Evolutionary conservation across 768 basidiomycete species (phyloP).

Genomic region (Boletellus ananiceps): DNA sequence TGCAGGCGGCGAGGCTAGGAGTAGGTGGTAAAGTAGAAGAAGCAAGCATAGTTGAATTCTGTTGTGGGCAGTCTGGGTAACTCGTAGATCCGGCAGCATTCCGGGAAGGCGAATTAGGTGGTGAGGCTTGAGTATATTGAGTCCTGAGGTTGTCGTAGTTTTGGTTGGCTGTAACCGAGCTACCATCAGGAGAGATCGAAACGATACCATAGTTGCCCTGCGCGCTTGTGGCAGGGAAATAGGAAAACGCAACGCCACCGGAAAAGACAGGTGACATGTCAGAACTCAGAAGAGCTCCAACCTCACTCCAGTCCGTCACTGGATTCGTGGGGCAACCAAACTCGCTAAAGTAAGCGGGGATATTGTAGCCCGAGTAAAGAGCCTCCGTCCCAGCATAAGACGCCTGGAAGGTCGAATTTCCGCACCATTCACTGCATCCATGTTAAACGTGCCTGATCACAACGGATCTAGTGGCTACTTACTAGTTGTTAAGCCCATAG

Average conservation of each 20-base stretch:
- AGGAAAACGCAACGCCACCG: slow-evolving; percentile 85
- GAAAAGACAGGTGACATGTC: slow-evolving; percentile 80
- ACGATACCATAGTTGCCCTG: slow-evolving; percentile 84
- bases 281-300: slow-evolving; percentile 62
- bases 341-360: slow-evolving; percentile 88
- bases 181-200: slow-evolving; percentile 61
- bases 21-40: slow-evolving; percentile 75
- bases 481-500: slow-evolving; percentile 88
- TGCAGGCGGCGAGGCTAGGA: slow-evolving; percentile 75
- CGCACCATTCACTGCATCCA: slow-evolving; percentile 73
- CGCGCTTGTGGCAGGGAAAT: slow-evolving; percentile 77
- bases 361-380: slow-evolving; percentile 60
- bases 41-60: slow-evolving; percentile 57
- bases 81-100: slow-evolving; percentile 45
- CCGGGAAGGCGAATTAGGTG: slow-evolving; percentile 60
- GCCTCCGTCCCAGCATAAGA: slow-evolving; percentile 54
- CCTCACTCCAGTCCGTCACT: slow-evolving; percentile 73
- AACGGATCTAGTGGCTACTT: slow-evolving; percentile 25
- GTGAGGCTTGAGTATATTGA: slow-evolving; percentile 54
- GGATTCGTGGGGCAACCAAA: slow-evolving; percentile 70
- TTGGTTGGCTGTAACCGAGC: slow-evolving; percentile 57
- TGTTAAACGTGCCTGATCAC: slow-evolving; percentile 1
- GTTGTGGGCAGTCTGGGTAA: slow-evolving; percentile 59
- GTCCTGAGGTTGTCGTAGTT: slow-evolving; percentile 66
- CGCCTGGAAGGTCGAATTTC: slow-evolving; percentile 51